These are phyloP conservation scores for Xylaria sp. DNA, from an alignment of 2,329 filamentous ascomycete genomes.

Conservation along the genomic window DNA sequence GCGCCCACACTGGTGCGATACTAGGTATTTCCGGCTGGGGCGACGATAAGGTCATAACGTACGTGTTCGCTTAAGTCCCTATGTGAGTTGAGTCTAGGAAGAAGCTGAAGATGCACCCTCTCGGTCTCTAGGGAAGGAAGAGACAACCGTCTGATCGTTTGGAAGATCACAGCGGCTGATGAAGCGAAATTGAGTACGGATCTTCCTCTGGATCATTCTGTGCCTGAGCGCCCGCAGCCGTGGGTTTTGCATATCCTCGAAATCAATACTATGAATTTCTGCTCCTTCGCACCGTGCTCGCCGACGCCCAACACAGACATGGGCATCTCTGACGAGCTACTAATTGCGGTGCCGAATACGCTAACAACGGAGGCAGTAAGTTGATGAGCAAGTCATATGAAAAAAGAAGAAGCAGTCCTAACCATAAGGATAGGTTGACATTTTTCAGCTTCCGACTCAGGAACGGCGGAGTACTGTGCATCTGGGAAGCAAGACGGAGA, in stretches of 20 bases:
- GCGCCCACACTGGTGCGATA: constrained; percentile 78
- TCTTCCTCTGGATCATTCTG: constrained; percentile 71
- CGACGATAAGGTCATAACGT: constrained; percentile 81
- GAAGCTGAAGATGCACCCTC: constrained; percentile 8
- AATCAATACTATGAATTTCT: constrained; percentile 96
- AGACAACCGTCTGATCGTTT: constrained; percentile 85
- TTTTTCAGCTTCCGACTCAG: constrained; percentile 82
- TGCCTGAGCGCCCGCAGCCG: constrained; percentile 63
- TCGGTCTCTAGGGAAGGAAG: constrained; percentile 73
- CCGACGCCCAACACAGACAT: constrained; percentile 40
- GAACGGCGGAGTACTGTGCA: constrained; percentile 64
- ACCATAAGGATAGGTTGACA: constrained; percentile 65
- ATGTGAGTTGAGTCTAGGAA: background rate
- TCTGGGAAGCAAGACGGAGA: constrained; percentile 48
- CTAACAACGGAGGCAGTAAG: constrained; percentile 71
- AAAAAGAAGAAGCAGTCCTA: background rate
- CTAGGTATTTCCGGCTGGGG: constrained; percentile 77
- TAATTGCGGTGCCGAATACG: constrained; percentile 83
- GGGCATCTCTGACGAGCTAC: constrained; percentile 49
- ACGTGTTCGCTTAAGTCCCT: constrained; percentile 47
- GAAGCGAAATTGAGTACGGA: constrained; percentile 69
- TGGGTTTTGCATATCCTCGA: constrained; percentile 85
- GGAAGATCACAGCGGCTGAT: constrained; percentile 70
- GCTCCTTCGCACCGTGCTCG: constrained; percentile 73
- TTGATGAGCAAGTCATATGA: background rate